Base-by-base conservation (phyloP, 805 yeast genomes). In the Saccharomyces eubayanus region DNA sequence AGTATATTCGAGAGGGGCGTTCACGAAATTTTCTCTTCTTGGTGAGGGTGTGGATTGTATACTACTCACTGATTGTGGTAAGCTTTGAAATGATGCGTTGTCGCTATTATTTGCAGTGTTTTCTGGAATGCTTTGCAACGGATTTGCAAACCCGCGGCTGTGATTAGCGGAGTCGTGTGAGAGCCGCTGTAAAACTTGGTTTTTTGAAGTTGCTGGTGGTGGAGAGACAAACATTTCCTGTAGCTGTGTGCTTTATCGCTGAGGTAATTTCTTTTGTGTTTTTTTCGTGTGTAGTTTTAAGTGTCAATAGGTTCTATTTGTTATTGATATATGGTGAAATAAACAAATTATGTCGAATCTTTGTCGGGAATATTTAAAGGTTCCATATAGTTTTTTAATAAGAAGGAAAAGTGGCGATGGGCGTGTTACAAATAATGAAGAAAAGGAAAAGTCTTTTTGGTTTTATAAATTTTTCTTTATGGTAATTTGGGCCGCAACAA, bases 1-100 rank as follows among this genome's bases (percentile, higher is more conserved):
- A 10, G 70, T 64, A 52, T 66, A 69, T 49, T 69, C 72, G 21
- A 64, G 62, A 20, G 73, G 73, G 3, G 72, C 68, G 56, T 62
- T 68, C 27, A 69, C 69, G 47, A 69, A 68, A 54, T 57, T 57
- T 5, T 51, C 51, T 36, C 36, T 46, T 43, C 31, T 46, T 6
- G 41, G 28, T 16, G 46, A 28, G 12, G 24, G 16, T 29, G 48
- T 27, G 20, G 47, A 51, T 12, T 46, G 31, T 28, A 27, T 16
- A 27, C 36, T 43, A 54, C 31, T 53, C 57, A 11, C 53, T 49
- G 9, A 55, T 50, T 11, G 55, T 28, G 55, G 59, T 11, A 47
- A 47, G 31, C 21, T 21, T 49, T 28, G 51, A 36, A 36, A 36
- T 2, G 31, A 28, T 6, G 30, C n/a, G 12, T 43, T 27, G 5